Evolutionary conservation across 2,329 filamentous ascomycete species (phyloP).

Genomic region (Stylonectria norvegica): DNA sequence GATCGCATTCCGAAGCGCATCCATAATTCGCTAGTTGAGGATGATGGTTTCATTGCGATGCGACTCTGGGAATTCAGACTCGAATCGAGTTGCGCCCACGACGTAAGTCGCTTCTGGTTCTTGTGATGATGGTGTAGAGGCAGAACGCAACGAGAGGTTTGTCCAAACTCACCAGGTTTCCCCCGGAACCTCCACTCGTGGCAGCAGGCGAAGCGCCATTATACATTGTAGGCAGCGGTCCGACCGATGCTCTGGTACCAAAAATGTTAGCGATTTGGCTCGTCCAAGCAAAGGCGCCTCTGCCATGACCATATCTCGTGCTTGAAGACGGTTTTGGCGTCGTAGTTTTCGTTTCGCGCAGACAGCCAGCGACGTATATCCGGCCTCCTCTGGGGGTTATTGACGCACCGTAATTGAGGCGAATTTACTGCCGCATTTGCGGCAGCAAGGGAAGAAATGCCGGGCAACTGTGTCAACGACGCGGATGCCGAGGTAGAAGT

Average conservation of each 20-base stretch:
- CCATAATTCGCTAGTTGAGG: background rate
- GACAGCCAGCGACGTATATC: no score
- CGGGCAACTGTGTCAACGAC: constrained; percentile 42
- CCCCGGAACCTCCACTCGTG: constrained; percentile 37
- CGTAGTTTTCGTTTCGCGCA: no score
- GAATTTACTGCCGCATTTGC: constrained; percentile 39
- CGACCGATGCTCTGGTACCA: constrained; percentile 18
- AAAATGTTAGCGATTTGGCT: constrained; percentile 1
- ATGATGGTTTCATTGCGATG: constrained; percentile 5
- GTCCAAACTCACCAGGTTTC: constrained; percentile 38
- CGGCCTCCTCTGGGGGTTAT: no score
- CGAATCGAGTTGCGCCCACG: no score
- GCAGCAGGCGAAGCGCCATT: constrained; percentile 37
- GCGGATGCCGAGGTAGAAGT: constrained; percentile 45
- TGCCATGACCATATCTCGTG: no score
- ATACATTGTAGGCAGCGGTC: constrained; percentile 24
- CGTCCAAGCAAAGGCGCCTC: no score
- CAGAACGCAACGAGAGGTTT: constrained; percentile 4
- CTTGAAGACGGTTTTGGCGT: no score
- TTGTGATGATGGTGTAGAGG: no score
- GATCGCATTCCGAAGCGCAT: background rate
- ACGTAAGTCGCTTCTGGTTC: no score
- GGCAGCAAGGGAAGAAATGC: constrained; percentile 44
- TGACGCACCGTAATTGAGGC: constrained; percentile 46
- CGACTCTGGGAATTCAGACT: constrained; percentile 5